Evolutionary conservation across 2,329 filamentous ascomycete genomes (phyloP).

Genomic region (Aotearoamyces nothofagi): DNA sequence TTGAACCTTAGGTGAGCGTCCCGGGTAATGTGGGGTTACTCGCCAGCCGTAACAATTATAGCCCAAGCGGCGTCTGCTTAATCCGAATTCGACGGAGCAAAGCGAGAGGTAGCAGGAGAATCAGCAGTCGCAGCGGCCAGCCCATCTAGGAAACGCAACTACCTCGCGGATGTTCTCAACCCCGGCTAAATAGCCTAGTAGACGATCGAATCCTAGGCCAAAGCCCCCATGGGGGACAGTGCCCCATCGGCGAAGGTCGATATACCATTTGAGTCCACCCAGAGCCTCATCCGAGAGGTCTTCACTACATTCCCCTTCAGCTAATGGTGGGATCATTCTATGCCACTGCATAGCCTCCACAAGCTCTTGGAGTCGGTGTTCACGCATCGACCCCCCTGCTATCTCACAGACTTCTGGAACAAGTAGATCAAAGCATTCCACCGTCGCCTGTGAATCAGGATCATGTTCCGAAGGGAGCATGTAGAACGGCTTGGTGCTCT

Average conservation of each 20-base stretch:
- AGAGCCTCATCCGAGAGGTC: slow-evolving; percentile 21
- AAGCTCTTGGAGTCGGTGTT: slow-evolving; percentile 43
- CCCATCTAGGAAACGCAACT: slow-evolving; percentile 51
- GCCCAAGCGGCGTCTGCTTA: too few species aligned
- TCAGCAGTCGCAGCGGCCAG: slow-evolving; percentile 23
- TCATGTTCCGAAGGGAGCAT: slow-evolving; percentile 41
- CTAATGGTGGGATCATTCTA: slow-evolving; percentile 27
- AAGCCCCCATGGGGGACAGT: slow-evolving; percentile 60
- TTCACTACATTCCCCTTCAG: slow-evolving; percentile 20
- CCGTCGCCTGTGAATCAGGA: slow-evolving; percentile 25
- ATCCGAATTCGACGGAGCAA: too few species aligned
- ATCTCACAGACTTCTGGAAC: slow-evolving; percentile 55
- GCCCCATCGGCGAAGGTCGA: slow-evolving; percentile 53
- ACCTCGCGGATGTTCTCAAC: slow-evolving; percentile 52
- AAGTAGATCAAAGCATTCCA: slow-evolving; percentile 59
- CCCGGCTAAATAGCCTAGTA: slow-evolving; percentile 50
- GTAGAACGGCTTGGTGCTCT: slow-evolving; percentile 81
- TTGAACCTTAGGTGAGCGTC: too few species aligned
- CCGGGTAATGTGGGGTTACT: too few species aligned
- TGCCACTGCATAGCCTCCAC: slow-evolving; percentile 42
- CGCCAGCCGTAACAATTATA: too few species aligned
- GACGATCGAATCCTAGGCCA: slow-evolving; percentile 55
- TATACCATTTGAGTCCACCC: slow-evolving; percentile 50
- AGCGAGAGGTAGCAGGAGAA: too few species aligned
- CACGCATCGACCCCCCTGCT: slow-evolving; percentile 55